phyloP scores from a whole-genome alignment of 352 stramenopile genomes.

The Globisporangium mamillatum region DNA sequence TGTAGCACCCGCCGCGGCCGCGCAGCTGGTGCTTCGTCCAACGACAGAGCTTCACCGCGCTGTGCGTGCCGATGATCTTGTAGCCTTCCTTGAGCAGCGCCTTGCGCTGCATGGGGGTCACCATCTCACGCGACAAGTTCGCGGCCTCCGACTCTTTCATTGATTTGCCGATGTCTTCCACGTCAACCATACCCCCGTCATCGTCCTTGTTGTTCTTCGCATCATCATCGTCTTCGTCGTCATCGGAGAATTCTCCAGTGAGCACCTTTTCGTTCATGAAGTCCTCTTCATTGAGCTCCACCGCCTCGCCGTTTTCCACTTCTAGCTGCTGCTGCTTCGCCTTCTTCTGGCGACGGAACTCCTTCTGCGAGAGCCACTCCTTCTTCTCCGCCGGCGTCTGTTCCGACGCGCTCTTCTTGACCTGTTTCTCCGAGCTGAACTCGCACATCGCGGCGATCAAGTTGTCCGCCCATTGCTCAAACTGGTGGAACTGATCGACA shows the following conservation, averaged over 20 bases:
- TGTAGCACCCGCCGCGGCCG: constrained; percentile 97
- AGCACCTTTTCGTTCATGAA: constrained; percentile 85
- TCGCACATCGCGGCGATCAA: constrained; percentile 77
- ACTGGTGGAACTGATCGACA: constrained; percentile 79
- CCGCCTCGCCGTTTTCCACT: constrained; percentile 43
- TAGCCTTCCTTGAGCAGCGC: constrained; percentile 97
- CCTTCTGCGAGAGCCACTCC: constrained; percentile 78
- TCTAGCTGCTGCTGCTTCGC: constrained; percentile 58
- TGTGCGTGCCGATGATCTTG: constrained; percentile 98
- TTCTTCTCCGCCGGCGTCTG: constrained; percentile 20
- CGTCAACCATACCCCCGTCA: constrained; percentile 65
- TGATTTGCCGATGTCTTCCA: constrained; percentile 84
- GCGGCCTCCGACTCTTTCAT: constrained; percentile 84
- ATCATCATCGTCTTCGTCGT: constrained; percentile 48
- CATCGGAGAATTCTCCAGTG: constrained; percentile 64
- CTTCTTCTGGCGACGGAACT: constrained; percentile 83
- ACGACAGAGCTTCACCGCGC: constrained; percentile 97
- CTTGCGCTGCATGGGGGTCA: constrained; percentile 94
- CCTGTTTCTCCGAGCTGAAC: constrained; percentile 46
- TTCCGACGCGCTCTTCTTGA: constrained; percentile 8
- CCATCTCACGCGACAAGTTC: constrained; percentile 88
- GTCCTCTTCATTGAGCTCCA: constrained; percentile 81
- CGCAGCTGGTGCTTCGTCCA: constrained; percentile 99
- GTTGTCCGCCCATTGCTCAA: constrained; percentile 80
- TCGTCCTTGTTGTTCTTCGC: constrained; percentile 24